These are phyloP conservation scores for Scleromitrula shiraiana DNA, from an alignment of 2,329 filamentous ascomycete genomes.

Conservation along the genomic window DNA sequence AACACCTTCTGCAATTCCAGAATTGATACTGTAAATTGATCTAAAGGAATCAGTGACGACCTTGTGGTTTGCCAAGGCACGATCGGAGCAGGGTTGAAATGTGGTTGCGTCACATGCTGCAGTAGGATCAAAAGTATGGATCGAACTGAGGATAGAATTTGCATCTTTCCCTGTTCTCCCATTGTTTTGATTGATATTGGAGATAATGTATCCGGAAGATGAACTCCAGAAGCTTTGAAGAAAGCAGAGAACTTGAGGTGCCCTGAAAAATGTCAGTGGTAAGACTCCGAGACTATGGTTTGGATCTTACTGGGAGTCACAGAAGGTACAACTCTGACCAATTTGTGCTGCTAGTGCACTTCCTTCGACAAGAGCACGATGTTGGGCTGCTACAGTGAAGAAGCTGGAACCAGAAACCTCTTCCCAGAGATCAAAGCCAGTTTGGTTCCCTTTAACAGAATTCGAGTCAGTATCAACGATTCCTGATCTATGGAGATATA, in stretches of 20 bases:
- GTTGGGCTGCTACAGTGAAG: conserved; percentile 64
- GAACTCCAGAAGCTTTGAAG: conserved; percentile 64
- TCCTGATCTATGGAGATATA: too few species aligned
- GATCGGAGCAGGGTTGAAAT: conserved; percentile 57
- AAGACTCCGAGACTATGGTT: too few species aligned
- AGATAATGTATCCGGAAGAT: conserved; percentile 51
- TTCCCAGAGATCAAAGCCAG: conserved; percentile 74
- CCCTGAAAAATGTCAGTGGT: conserved; percentile 24
- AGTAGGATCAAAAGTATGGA: conserved; percentile 61
- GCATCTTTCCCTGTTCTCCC: conserved; percentile 62
- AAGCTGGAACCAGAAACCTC: conserved; percentile 71
- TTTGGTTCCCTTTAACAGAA: conserved; percentile 33
- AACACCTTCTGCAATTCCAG: conserved; percentile 48
- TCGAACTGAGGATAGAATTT: conserved; percentile 60
- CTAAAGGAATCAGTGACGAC: conserved; percentile 69
- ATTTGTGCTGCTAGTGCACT: conserved; percentile 56
- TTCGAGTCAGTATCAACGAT: background rate
- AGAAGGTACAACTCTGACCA: conserved; percentile 51
- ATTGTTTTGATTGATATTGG: conserved; percentile 59
- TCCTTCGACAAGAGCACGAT: conserved; percentile 63
- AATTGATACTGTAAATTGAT: conserved; percentile 60
- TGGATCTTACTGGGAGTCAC: conserved; percentile 40
- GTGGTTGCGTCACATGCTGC: conserved; percentile 60
- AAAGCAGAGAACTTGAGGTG: conserved; percentile 66
- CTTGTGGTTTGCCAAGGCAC: conserved; percentile 68